These are phyloP conservation scores for Chaetomium olivaceum DNA, from an alignment of 2,329 filamentous ascomycete species.

Conservation along the genomic window DNA sequence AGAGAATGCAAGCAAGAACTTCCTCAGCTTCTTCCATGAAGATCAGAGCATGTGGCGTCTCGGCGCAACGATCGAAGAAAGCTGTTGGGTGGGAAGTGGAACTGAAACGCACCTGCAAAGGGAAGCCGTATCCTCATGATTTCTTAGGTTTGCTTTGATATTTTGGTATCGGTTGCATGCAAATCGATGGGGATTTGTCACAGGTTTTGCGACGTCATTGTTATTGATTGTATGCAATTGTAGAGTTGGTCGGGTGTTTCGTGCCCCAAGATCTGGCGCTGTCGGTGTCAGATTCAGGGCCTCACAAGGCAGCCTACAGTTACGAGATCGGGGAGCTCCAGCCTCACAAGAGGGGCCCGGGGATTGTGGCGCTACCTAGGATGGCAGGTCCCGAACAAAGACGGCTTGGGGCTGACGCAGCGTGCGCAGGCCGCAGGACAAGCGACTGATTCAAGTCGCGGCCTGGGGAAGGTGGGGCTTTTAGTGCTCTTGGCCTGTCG, in stretches of 20 bases:
- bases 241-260: background rate
- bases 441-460: background rate
- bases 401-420: background rate
- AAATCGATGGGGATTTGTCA: background rate
- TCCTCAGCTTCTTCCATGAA: background rate
- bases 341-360: background rate
- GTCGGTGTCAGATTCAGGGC: background rate
- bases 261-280: background rate
- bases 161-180: background rate
- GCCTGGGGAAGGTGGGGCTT: conserved; percentile 13
- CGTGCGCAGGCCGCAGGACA: background rate
- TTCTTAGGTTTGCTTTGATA: background rate
- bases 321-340: conserved; percentile 4
- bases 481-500: background rate
- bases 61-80: background rate
- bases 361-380: conserved; percentile 7
- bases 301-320: conserved; percentile 4
- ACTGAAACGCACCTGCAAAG: conserved; percentile 70
- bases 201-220: conserved; percentile 9
- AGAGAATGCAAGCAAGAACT: background rate
- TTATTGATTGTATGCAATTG: background rate
- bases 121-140: conserved; percentile 82
- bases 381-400: background rate
- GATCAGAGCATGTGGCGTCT: background rate
- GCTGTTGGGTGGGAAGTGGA: background rate